These are phyloP conservation scores for Linnemannia hyalina DNA, from an alignment of 192 early-diverging fungal species.

Conservation along the genomic window DNA sequence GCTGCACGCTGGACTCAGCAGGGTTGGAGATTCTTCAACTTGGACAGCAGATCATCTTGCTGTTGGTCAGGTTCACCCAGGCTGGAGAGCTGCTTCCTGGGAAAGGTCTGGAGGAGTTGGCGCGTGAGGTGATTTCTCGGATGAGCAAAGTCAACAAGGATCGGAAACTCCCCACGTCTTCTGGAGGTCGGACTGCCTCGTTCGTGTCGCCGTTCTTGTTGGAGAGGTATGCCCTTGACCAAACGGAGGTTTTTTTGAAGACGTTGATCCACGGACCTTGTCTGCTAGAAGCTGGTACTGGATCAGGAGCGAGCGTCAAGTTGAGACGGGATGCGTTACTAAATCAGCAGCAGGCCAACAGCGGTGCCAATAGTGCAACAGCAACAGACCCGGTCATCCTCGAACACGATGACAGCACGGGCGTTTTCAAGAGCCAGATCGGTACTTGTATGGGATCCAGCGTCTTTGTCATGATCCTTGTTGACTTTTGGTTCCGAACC, in stretches of 20 bases:
- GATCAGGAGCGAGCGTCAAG: conserved; percentile 32
- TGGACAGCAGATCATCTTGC: conserved; percentile 36
- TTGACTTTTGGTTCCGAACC: conserved; percentile 39
- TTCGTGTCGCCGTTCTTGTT: neutral
- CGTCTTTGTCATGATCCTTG: conserved; percentile 40
- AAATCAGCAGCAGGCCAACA: neutral
- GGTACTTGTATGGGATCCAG: conserved; percentile 37
- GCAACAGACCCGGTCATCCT: neutral
- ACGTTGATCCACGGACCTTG: conserved; percentile 36
- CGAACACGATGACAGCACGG: conserved; percentile 8
- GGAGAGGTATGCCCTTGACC: conserved; percentile 39
- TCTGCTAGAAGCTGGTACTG: conserved; percentile 39
- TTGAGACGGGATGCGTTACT: neutral
- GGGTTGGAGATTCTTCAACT: conserved; percentile 46
- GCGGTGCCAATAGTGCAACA: neutral
- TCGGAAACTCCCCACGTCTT: conserved; percentile 3
- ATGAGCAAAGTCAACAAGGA: conserved; percentile 41
- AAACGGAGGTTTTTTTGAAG: conserved; percentile 45
- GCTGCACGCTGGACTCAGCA: conserved; percentile 10
- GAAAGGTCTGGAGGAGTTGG: conserved; percentile 37
- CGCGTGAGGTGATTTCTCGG: conserved; percentile 25
- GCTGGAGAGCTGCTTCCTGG: conserved; percentile 24
- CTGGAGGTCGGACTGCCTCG: neutral
- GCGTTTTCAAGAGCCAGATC: conserved; percentile 34
- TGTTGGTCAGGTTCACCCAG: conserved; percentile 39